Evolutionary conservation across 2,329 filamentous ascomycete genomes (phyloP), one percentile per base, ranked within the genome.

Genomic region (Trichoderma pleuroti): DNA sequence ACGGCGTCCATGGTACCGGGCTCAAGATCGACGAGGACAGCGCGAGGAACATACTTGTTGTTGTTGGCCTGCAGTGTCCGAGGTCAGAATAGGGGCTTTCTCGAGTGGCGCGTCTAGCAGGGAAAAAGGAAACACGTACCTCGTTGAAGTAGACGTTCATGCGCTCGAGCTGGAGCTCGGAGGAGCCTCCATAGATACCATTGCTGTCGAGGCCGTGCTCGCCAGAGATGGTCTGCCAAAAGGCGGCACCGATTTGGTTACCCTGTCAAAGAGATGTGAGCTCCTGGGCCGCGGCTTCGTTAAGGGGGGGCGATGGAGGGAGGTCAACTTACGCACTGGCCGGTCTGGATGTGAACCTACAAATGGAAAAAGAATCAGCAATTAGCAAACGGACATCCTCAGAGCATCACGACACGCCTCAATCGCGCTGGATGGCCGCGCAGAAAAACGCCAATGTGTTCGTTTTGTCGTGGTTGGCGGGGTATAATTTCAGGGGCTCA

Each of bases 171-270:
- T 99, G 96, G 83, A 98, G 94, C 85, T 98, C 96, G 57, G 95
- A 98, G 78, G 93, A 94, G 82, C 96, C 96, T 85, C 97, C 97
- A 91, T 98, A 98, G 92, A 98, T 92, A 86, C 95, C 95, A 84
- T 93, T 93, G 86, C 92, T 93, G 86, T 99, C 96, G 82, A 99
- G 94, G 81, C 96, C 96, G 85, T 99, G 96, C 89, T 94, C 92
- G 84, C 91, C 90, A 81, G 92, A 93, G 82, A 94, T 94, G 80
- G 87, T 92, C 84, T 94, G 92, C 92, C 96, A 99, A 90, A 99
- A 99, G 86, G 96, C 96, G 88, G 96, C 96, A 95, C 96, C 96
- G 79, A 98, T 97, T 93, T 99, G 96, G 92, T 99, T 99, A 90
- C 96, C 96, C 95, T 98, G 80, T 78, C 70, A 73, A 78, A 75